Conservation (phyloP, 768 basidiomycete species). For the Calocera viscosa region DNA sequence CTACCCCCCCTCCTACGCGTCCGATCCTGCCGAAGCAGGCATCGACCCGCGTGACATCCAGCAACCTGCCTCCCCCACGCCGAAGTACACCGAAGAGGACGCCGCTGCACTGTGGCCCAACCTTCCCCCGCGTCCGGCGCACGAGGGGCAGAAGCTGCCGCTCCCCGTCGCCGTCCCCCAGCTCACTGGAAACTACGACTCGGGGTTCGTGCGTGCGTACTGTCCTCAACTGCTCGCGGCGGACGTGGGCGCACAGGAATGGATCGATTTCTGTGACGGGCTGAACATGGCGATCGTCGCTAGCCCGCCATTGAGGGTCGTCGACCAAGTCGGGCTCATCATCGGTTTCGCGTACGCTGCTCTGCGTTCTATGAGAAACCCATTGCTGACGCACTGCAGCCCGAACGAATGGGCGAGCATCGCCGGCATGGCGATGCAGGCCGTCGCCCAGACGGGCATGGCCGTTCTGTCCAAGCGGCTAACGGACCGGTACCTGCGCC, state of each 20-base stretch:
- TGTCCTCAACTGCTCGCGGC: neutral
- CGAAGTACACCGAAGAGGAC: neutral
- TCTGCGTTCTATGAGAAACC: neutral
- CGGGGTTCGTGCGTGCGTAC: slow-evolving; percentile 8
- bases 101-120: neutral
- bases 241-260: slow-evolving; percentile 2
- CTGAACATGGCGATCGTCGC: slow-evolving; percentile 11
- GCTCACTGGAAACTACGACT: neutral
- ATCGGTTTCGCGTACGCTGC: slow-evolving; percentile 12
- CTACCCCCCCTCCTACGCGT: too few relatives aligned
- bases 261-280: slow-evolving; percentile 12
- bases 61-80: neutral
- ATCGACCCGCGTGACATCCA: neutral
- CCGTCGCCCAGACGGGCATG: slow-evolving; percentile 9
- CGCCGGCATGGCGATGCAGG: neutral
- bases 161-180: neutral
- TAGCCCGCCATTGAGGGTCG: slow-evolving; percentile 11
- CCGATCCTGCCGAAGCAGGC: neutral
- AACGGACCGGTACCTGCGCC: slow-evolving; percentile 13
- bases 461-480: slow-evolving; percentile 11
- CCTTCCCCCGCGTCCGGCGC: neutral
- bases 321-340: slow-evolving; percentile 10
- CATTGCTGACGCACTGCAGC: neutral
- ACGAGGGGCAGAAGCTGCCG: neutral
- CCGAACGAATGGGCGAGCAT: slow-evolving; percentile 11